Evolutionary conservation across 345 rosid genomes (phyloP), one percentile per base, ranked within the genome.

Genomic region (Fremontodendron californicum): DNA sequence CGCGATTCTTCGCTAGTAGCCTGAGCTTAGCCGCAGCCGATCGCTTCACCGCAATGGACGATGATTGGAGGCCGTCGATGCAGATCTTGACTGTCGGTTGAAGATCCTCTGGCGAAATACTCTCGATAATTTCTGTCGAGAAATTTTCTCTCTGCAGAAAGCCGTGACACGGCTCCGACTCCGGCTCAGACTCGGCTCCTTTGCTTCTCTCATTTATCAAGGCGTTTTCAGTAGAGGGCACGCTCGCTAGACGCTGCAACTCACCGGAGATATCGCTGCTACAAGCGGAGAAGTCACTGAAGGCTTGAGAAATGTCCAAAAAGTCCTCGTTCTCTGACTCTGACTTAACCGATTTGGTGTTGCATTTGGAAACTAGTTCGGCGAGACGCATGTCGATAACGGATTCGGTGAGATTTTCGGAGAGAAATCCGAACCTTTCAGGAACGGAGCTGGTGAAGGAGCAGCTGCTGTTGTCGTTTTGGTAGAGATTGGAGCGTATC

Each of bases 221-320:
- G 2, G 31, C 76, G 29, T 58, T 68, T 27, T 85, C 93, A 6
- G 90, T 86, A 0, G 90, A 83, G 21, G 94, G 94, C 62, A 92
- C 64, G 83, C 87, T 71, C 19, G 99, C 99, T 61, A 96, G 94
- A 10, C 98, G 87, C 67, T 87, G 94, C 29, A 96, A 72, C 88
- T 96, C 99, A 13, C 99, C 97, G 31, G 99, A 96, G 63, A 96
- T 93, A 80, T 96, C 98, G 55, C 97, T 91, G 81, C 96, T 91
- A 48, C 95, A 94, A 1, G 78, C 92, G 61, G 99, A 96, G 71
- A 89, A 93, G 77, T 92, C 98, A 64, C 94, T 91, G 78, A 95
- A 93, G 2, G 89, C 91, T 65, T 89, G 94, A 1, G 99, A 90
- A 58, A 95, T 86, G 58, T 95, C 91, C 45, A 93, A 87, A 74